Evolutionary conservation across 306 rosid species (phyloP), one percentile per base, ranked within the genome.

Genomic region (Arachis hypogaea): DNA sequence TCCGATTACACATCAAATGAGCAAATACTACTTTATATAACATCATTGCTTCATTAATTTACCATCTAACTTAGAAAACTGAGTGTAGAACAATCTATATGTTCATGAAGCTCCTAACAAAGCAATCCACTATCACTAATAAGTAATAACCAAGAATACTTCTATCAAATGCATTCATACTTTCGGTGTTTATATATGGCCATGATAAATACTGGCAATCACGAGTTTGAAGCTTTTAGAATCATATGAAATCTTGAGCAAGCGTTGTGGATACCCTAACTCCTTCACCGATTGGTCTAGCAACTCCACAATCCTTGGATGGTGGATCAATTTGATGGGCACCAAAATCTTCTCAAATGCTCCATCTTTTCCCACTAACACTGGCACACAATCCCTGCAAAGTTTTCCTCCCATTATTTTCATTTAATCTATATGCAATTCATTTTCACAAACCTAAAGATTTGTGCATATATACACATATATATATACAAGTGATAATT

Each of bases 161-260:
- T 33, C 38, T 33, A 33, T 4, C 4, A 2, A 2, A 2, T 33
- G 38, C 38, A 33, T 33, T 33, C 2, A 33, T 33, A 18, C 10
- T 55, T 55, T 55, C 7, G 61, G 38, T 28, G 61, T 16, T 57
- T 57, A 11, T 7, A 18, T 38, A 18, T 22, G 61, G 60, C 5
- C 7, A 55, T 43, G 9, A 5, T 43, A 43, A 5, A 43, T 55
- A 33, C 2, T 18, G 5, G 28, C 7, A 57, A 57, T 8, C 38
- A 57, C 16, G 38, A 28, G 3, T 28, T 8, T 57, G 61, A 57
- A 57, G 61, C 38, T 57, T 7, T 57, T 57, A 22, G 61, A 57
- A 57, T 57, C 61, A 57, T 28, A 57, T 3, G 61, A 57, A 57
- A 57, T 57, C 61, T 8, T 57, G 6, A 57, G 40, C 61, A 57